phyloP scores from a whole-genome alignment of 768 basidiomycete genomes.

The Dendrothele bispora region DNA sequence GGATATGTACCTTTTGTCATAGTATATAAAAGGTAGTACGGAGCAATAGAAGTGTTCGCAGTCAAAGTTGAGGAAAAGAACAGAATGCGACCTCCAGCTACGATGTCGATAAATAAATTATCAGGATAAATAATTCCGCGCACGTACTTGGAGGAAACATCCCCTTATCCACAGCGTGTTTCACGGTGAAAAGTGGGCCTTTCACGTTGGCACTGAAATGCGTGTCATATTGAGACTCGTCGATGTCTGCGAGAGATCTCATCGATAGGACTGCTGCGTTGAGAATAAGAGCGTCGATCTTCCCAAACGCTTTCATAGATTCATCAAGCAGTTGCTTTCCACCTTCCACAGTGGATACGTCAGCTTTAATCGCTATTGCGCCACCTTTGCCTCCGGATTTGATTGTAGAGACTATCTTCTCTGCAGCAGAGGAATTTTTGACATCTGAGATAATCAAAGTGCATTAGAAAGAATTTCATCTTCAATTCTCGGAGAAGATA shows the following conservation, averaged over 20 bases:
- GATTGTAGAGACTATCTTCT: too few relatives aligned
- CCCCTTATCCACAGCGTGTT: slow-evolving; percentile 45
- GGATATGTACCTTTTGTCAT: slow-evolving; percentile 38
- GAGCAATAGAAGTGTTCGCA: slow-evolving; percentile 38
- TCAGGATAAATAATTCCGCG: too few relatives aligned
- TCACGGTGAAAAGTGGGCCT: slow-evolving; percentile 54
- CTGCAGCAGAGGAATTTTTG: slow-evolving; percentile 30
- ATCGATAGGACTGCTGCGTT: slow-evolving; percentile 60
- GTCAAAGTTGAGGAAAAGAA: slow-evolving; percentile 58
- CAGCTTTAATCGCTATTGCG: slow-evolving; percentile 52
- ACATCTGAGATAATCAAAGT: slow-evolving; percentile 25
- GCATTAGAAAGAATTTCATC: not conserved
- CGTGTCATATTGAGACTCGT: slow-evolving; percentile 49
- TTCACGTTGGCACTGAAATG: slow-evolving; percentile 59
- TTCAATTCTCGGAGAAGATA: not conserved
- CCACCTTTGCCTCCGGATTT: slow-evolving; percentile 38
- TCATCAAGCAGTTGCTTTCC: too few relatives aligned
- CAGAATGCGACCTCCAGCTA: slow-evolving; percentile 54
- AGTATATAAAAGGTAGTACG: slow-evolving; percentile 51
- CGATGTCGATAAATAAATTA: too few relatives aligned
- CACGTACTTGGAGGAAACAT: slow-evolving; percentile 44
- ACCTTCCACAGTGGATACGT: slow-evolving; percentile 47
- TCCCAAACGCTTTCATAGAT: slow-evolving; percentile 47
- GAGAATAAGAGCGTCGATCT: slow-evolving; percentile 56
- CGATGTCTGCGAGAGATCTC: slow-evolving; percentile 45